These are phyloP conservation scores for Phytophthora foliorum DNA, from an alignment of 352 stramenopile species.

Conservation along the genomic window DNA sequence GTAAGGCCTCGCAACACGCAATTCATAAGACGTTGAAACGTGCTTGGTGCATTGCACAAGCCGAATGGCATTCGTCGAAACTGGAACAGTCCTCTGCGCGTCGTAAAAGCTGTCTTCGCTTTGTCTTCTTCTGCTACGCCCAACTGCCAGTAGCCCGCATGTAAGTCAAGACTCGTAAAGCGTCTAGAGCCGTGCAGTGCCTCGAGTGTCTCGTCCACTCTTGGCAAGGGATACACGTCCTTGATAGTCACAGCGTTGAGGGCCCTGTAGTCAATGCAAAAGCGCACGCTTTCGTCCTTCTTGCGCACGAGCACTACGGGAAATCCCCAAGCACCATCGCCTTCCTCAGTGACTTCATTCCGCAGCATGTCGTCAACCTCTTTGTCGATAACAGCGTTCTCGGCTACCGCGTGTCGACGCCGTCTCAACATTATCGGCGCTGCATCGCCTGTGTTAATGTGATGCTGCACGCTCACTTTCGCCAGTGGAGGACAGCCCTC, in stretches of 20 bases:
- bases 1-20: constrained; percentile 27
- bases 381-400: constrained; percentile 24
- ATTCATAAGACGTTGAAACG: constrained; percentile 41
- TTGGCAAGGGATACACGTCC: constrained; percentile 32
- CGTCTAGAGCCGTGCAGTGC: background rate
- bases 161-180: background rate
- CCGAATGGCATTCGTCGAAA: constrained; percentile 35
- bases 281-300: constrained; percentile 7
- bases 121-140: constrained; percentile 10
- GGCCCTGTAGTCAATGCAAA: constrained; percentile 37
- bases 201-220: constrained; percentile 31
- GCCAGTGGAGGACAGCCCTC: constrained; percentile 2
- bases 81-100: constrained; percentile 17
- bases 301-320: constrained; percentile 22
- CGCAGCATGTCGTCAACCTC: constrained; percentile 22
- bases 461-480: constrained; percentile 4
- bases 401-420: background rate
- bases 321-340: constrained; percentile 27
- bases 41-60: constrained; percentile 30
- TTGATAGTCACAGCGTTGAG: constrained; percentile 19
- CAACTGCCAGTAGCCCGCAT: background rate
- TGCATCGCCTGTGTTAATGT: constrained; percentile 28
- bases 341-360: constrained; percentile 21
- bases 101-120: constrained; percentile 31
- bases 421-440: constrained; percentile 20